Evolutionary conservation across 179 eudicot species (phyloP), one percentile per base, ranked within the genome.

Genomic region (Carnegiea gigantea): DNA sequence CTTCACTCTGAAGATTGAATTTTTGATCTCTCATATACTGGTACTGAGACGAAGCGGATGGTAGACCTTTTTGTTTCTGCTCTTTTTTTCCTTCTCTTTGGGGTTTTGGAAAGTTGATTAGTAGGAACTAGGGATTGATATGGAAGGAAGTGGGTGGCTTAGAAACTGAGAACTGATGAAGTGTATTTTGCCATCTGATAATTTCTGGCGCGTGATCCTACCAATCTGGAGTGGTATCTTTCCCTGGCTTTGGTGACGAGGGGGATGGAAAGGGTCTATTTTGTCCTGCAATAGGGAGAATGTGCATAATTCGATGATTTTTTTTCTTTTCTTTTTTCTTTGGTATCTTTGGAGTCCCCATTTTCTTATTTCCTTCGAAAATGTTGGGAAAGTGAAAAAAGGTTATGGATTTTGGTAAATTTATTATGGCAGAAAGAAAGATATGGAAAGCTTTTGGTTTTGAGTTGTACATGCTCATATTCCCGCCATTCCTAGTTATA

Each of bases 1-100:
- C 89, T 53, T 83, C 90, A 77, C 75, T 73, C 80, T 82, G 91
- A 90, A 82, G 91, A 78, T 81, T 80, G 85, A 88, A 75, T 82
- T 86, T 79, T 83, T 79, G 82, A 73, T 76, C 75, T 57, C 80
- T 85, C 78, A 46, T 78, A 68, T 80, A 71, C 85, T 83, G 87
- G 79, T 76, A 77, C 73, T 59, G 81, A 77, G 44, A 78, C 80
- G 76, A 72, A 83, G 77, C 78, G 82, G 77, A 73, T 78, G 87
- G 81, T 85, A 84, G 86, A 83, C 73, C 72, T 79, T 40, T 68
- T 67, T 70, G 75, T 70, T 65, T 72, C 71, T 70, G 38, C 53
- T 85, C 73, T 75, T 77, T 73, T 51, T 54, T 36, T 18, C 78
- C 64, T 83, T 80, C 18, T 60, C 48, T 77, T 46, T 79, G 84